Evolutionary conservation across 805 yeast species (phyloP).

Genomic region (Yamadazyma kitorensis): DNA sequence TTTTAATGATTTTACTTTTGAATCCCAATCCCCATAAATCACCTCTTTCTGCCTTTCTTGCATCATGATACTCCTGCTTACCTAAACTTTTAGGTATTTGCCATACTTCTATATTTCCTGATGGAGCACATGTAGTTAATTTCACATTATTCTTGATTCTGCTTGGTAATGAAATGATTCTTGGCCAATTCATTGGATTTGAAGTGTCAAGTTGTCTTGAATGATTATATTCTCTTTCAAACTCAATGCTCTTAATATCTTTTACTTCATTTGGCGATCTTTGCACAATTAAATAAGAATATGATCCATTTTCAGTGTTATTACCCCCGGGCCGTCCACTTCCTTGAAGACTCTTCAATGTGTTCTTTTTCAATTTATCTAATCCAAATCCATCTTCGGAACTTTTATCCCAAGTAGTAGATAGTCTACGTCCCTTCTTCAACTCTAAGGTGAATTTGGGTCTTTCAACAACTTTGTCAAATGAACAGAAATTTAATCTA

Average conservation of each 20-base stretch:
- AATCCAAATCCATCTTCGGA: constrained; percentile 55
- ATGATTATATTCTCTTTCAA: constrained; percentile 26
- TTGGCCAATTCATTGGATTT: constrained; percentile 54
- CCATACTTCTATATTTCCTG: constrained; percentile 85
- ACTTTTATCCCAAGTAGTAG: constrained; percentile 67
- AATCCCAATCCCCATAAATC: constrained; percentile 73
- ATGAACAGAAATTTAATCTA: constrained; percentile 72
- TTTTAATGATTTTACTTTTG: constrained; percentile 33
- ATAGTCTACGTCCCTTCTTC: constrained; percentile 74
- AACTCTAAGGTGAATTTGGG: constrained; percentile 81
- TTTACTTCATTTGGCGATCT: constrained; percentile 47
- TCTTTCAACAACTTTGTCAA: constrained; percentile 65
- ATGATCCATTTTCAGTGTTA: constrained; percentile 68
- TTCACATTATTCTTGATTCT: constrained; percentile 82
- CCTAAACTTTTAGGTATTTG: constrained; percentile 76
- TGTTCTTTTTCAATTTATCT: constrained; percentile 28
- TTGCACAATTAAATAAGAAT: constrained; percentile 70
- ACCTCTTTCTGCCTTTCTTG: constrained; percentile 78
- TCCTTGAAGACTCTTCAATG: constrained; percentile 49
- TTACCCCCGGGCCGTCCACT: constrained; percentile 76
- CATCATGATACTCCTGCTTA: constrained; percentile 79
- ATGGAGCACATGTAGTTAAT: constrained; percentile 73
- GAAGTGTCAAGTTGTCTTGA: constrained; percentile 18
- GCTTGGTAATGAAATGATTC: constrained; percentile 68
- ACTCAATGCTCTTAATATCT: constrained; percentile 41